Evolutionary conservation across 2,329 filamentous ascomycete species (phyloP), one percentile per base, ranked within the genome.

Genomic region (Penicillium glabrum): DNA sequence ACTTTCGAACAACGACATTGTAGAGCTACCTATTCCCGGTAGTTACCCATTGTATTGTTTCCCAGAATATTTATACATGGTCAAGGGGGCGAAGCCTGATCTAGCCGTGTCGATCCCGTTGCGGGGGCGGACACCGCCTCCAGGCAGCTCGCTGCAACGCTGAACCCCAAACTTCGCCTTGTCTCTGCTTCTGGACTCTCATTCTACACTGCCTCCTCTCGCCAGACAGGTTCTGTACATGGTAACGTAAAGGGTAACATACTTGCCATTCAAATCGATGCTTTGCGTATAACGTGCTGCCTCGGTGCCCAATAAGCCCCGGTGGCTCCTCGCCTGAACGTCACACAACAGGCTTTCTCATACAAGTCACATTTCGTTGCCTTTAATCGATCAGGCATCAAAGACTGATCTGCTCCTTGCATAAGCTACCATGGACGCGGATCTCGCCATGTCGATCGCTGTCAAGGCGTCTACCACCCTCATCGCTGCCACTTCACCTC

Each of bases 101-200:
- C 45, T 46, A 47, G 31, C 43, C 51, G 33, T 29, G 60, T 58
- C 58, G 60, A 63, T 64, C 60, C 56, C 57, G 48, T 35, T 64
- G 62, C 62, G 62, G 62, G 62, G 62, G 51, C 51, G 31, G 62
- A 62, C 62, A 64, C 62, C 62, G 62, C 62, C 62, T 48, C 53
- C 24, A 46, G 31, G 19, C 31, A 54, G 26, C 8, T 49, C 16
- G 31, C 43, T 51, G 41, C 31, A 51, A 46, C 39, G 29, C 35
- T 24, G 53, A 21, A 26, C 26, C 41, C 19, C 27, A 19, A 16
- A 16, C 16, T 4, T 14, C 39, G 19, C 39, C 9, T 39, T 21
- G 9, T 16, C 51, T 26, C 43, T 16, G 5, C 45, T 21, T 37
- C 26, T n/a, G 21, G 11, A 19, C 23, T 14, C 41, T 23, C 19